These are phyloP conservation scores for Pseudogymnoascus sp. DNA, from an alignment of 2,329 filamentous ascomycete species.

Conservation along the genomic window DNA sequence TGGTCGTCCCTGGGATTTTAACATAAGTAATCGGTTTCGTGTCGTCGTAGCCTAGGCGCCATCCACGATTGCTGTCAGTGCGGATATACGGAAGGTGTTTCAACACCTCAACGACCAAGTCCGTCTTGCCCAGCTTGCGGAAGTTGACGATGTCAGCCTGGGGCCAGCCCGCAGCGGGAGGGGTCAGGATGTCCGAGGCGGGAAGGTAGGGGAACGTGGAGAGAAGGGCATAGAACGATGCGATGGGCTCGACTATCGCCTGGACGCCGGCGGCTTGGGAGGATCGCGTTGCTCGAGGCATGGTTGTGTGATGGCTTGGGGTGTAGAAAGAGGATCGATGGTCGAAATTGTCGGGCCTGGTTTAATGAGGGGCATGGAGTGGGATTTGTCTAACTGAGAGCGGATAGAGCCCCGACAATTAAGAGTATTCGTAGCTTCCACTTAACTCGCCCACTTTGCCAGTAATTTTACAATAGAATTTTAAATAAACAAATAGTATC, in stretches of 20 bases:
- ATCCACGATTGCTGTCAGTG: constrained; percentile 10
- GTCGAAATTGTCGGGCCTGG: background rate
- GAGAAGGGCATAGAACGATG: constrained; percentile 2
- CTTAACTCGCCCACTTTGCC: too few species aligned
- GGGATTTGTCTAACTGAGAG: background rate
- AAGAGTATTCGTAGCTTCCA: background rate
- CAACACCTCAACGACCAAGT: constrained; percentile 13
- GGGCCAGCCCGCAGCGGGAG: constrained; percentile 14
- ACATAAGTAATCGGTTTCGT: constrained; percentile 15
- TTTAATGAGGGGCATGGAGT: background rate
- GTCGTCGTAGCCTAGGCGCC: constrained; percentile 10
- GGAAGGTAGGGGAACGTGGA: constrained; percentile 4
- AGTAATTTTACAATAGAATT: too few species aligned
- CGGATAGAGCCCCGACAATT: background rate
- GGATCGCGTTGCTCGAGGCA: background rate
- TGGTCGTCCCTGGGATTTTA: background rate
- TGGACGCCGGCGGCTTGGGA: background rate
- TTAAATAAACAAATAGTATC: too few species aligned
- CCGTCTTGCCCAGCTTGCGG: constrained; percentile 15
- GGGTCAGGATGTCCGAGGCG: constrained; percentile 12
- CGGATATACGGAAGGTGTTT: constrained; percentile 14
- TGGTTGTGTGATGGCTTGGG: background rate
- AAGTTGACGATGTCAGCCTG: constrained; percentile 5
- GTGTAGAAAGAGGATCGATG: background rate
- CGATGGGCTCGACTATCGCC: constrained; percentile 6